Percentiles rank a stretch among this genome's conserved stretches.
phyloP scores from a whole-genome alignment of 345 rosid genomes.

The Aegle marmelos region DNA sequence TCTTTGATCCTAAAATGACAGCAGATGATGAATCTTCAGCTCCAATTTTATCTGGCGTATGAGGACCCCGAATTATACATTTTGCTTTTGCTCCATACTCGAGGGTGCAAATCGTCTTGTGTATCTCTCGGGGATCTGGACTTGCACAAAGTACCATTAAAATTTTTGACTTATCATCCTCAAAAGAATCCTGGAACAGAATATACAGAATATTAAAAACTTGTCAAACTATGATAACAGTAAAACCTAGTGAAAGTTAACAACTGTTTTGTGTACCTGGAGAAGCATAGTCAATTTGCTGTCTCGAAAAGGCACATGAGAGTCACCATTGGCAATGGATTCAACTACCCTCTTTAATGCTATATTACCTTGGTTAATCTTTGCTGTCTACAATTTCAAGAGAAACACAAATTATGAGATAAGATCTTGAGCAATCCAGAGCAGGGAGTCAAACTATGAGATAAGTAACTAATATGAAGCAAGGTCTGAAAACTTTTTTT shows the following conservation, averaged over 20 bases:
- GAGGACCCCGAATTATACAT: conserved; percentile 88
- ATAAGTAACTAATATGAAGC: background rate
- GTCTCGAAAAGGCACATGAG: conserved; percentile 98
- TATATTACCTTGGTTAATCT: conserved; percentile 93
- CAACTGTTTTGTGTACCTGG: conserved; percentile 48
- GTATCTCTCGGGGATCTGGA: conserved; percentile 91
- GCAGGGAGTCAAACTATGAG: background rate
- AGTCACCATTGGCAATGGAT: conserved; percentile 96
- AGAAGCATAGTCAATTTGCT: conserved; percentile 95
- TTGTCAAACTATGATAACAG: background rate
- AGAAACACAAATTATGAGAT: conserved; percentile 15
- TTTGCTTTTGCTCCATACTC: conserved; percentile 99
- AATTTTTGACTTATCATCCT: conserved; percentile 92
- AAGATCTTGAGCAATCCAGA: background rate
- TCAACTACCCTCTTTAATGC: conserved; percentile 96
- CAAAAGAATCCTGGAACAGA: conserved; percentile 81
- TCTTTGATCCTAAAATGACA: conserved; percentile 61
- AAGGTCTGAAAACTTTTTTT: background rate
- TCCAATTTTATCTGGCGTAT: conserved; percentile 63
- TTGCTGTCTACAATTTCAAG: conserved; percentile 67
- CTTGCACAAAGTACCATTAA: conserved; percentile 95
- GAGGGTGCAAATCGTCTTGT: conserved; percentile 93
- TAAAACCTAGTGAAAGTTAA: background rate
- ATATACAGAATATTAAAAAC: background rate
- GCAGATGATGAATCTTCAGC: conserved; percentile 64